Evolutionary conservation across 495 filamentous ascomycete species (phyloP).

Genomic region (Xylaria intraflava): DNA sequence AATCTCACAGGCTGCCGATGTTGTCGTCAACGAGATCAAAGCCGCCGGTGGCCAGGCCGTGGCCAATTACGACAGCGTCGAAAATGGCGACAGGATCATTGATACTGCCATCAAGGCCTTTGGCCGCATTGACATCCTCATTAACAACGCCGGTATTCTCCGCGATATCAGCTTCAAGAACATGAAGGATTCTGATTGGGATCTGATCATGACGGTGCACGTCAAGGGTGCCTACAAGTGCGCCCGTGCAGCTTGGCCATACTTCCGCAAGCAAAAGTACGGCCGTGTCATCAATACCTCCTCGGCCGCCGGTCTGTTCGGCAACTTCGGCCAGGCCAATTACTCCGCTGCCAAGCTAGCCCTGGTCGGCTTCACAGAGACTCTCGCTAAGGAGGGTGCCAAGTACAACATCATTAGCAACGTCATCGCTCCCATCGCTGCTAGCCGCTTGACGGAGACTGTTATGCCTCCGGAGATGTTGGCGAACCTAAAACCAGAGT

Average conservation of each 20-base stretch:
- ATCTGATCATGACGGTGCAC: slow-evolving; percentile 87
- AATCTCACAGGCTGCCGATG: slow-evolving; percentile 71
- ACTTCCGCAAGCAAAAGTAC: slow-evolving; percentile 98
- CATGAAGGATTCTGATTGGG: slow-evolving; percentile 97
- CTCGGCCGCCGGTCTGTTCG: slow-evolving; percentile 91
- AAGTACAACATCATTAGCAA: slow-evolving; percentile 99
- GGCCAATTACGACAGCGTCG: slow-evolving; percentile 96
- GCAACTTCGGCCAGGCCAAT: slow-evolving; percentile 93
- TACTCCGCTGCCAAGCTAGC: slow-evolving; percentile 96
- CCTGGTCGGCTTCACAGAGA: slow-evolving; percentile 97
- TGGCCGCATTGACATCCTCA: slow-evolving; percentile 86
- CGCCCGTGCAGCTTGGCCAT: slow-evolving; percentile 90
- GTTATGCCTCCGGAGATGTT: slow-evolving; percentile 95
- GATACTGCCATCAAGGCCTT: slow-evolving; percentile 90
- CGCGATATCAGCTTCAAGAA: slow-evolving; percentile 98
- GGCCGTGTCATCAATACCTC: slow-evolving; percentile 94
- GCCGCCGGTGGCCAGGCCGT: slow-evolving; percentile 91
- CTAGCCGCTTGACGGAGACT: slow-evolving; percentile 94
- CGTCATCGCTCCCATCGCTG: slow-evolving; percentile 93
- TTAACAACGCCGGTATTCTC: slow-evolving; percentile 98
- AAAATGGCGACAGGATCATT: slow-evolving; percentile 91
- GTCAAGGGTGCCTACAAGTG: slow-evolving; percentile 97
- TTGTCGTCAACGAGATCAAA: slow-evolving; percentile 91
- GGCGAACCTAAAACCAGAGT: slow-evolving; percentile 84
- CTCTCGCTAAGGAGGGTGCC: slow-evolving; percentile 90